phyloP scores from a whole-genome alignment of 192 early-diverging fungal genomes.

The Podila epigama region DNA sequence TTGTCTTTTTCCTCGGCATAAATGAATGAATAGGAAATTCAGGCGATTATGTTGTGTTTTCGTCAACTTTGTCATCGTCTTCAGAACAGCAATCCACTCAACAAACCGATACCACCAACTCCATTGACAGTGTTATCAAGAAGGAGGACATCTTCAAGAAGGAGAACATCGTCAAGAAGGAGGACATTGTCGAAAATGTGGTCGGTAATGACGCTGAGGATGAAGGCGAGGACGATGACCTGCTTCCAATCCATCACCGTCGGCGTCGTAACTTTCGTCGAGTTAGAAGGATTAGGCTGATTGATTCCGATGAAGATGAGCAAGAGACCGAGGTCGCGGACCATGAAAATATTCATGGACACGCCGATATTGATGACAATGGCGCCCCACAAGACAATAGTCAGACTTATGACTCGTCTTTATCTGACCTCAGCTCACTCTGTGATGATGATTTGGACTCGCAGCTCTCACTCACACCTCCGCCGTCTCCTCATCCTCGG shows the following conservation, averaged over 20 bases:
- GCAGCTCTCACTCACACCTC: not conserved
- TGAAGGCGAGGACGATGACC: slow-evolving; percentile 11
- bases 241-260: not conserved
- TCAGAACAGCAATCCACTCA: too few relatives aligned
- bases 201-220: slow-evolving; percentile 33
- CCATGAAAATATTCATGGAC: too few relatives aligned
- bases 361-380: not conserved
- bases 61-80: too few relatives aligned
- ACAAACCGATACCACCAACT: too few relatives aligned
- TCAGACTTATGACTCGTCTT: not conserved
- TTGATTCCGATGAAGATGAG: not conserved
- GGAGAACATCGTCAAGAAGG: not conserved
- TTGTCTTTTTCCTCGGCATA: too few relatives aligned
- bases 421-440: not conserved
- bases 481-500: slow-evolving; percentile 11
- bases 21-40: too few relatives aligned
- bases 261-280: not conserved
- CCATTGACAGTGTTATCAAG: too few relatives aligned
- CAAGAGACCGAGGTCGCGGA: too few relatives aligned
- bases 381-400: not conserved
- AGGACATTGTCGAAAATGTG: not conserved
- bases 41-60: too few relatives aligned
- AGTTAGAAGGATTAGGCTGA: not conserved
- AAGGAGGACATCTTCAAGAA: not conserved
- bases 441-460: not conserved